A percentile compares a stretch with the other conserved stretches of the same genome.
Evolutionary conservation across 1,139 yeast species (phyloP).

Genomic region (Protomyces inundatus): DNA sequence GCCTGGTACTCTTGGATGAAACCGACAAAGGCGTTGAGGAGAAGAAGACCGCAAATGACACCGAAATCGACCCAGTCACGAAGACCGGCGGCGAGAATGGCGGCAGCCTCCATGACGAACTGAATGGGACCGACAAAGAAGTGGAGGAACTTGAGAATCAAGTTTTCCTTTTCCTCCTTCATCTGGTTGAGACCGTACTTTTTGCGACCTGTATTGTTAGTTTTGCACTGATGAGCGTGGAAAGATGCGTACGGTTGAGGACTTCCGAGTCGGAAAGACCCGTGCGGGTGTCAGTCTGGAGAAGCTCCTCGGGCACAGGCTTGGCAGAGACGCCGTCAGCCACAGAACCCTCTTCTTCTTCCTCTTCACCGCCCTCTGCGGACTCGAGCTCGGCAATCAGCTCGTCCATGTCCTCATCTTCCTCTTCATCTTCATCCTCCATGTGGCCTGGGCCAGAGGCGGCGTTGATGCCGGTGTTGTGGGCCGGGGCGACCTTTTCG

Average conservation of each 20-base stretch:
- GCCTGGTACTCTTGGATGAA: conserved; percentile 87
- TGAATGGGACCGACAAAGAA: conserved; percentile 97
- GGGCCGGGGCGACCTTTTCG: conserved; percentile 10
- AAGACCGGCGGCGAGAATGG: conserved; percentile 93
- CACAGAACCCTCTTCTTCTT: conserved; percentile 49
- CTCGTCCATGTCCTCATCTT: conserved; percentile 43
- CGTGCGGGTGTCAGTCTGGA: conserved; percentile 75
- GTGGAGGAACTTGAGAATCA: conserved; percentile 77
- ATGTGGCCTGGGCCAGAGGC: conserved; percentile 19
- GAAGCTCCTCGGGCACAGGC: conserved; percentile 83
- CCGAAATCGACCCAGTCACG: conserved; percentile 99
- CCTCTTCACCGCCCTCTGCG: conserved; percentile 52
- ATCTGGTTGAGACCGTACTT: conserved; percentile 89
- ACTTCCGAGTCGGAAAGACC: conserved; percentile 86
- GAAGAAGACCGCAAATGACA: conserved; percentile 83
- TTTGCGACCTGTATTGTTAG: conserved; percentile 51
- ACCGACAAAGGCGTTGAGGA: conserved; percentile 91
- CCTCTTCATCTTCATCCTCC: conserved; percentile 31
- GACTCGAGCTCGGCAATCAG: conserved; percentile 86
- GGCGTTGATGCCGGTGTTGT: neutral
- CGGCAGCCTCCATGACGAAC: conserved; percentile 98
- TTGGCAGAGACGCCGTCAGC: conserved; percentile 45
- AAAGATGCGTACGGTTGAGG: conserved; percentile 49
- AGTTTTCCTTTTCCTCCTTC: conserved; percentile 87
- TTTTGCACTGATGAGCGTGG: neutral